A percentile compares a stretch with the other conserved stretches of the same genome.
Conservation (phyloP, 2,329 filamentous ascomycete species). For the Raffaelea arxii region DNA sequence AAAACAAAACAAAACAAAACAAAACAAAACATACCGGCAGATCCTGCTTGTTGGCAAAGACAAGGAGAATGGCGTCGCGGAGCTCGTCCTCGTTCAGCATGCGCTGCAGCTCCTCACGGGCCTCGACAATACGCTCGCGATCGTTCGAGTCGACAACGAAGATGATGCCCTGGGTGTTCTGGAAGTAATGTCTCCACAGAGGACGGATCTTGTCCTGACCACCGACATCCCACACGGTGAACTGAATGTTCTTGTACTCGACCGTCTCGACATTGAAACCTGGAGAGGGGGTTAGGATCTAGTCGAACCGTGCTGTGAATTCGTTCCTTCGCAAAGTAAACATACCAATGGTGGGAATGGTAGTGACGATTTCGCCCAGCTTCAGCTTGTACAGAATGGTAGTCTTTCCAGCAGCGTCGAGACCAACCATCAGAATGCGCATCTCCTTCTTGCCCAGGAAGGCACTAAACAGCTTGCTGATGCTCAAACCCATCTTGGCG, state of each 20-base stretch:
- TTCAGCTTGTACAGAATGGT: conserved; percentile 99
- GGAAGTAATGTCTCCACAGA: conserved; percentile 99
- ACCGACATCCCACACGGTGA: conserved; percentile 99
- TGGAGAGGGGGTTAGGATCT: conserved; percentile 23
- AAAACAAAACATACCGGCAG: conserved; percentile 62
- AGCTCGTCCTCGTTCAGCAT: conserved; percentile 99
- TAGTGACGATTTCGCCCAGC: conserved; percentile 98
- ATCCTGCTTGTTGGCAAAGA: conserved; percentile 99
- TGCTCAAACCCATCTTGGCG: conserved; percentile 92
- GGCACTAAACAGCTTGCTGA: conserved; percentile 93
- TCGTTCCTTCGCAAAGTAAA: too few species aligned
- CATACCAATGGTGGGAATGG: conserved; percentile 95
- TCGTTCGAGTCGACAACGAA: conserved; percentile 99
- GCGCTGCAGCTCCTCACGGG: conserved; percentile 89
- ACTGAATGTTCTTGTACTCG: conserved; percentile 99
- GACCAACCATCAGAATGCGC: conserved; percentile 99
- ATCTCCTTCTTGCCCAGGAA: conserved; percentile 99
- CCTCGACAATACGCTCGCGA: conserved; percentile 95
- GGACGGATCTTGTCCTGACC: conserved; percentile 99
- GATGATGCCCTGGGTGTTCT: conserved; percentile 98
- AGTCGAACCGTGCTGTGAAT: too few species aligned
- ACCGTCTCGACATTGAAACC: conserved; percentile 99
- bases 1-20: neutral
- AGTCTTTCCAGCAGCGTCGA: conserved; percentile 99
- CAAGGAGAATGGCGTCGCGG: conserved; percentile 88